A percentile compares a stretch with the other conserved stretches of the same genome.
These are phyloP conservation scores for Suaeda aralocaspica DNA, from an alignment of 148 eudicot genomes.

Conservation along the genomic window DNA sequence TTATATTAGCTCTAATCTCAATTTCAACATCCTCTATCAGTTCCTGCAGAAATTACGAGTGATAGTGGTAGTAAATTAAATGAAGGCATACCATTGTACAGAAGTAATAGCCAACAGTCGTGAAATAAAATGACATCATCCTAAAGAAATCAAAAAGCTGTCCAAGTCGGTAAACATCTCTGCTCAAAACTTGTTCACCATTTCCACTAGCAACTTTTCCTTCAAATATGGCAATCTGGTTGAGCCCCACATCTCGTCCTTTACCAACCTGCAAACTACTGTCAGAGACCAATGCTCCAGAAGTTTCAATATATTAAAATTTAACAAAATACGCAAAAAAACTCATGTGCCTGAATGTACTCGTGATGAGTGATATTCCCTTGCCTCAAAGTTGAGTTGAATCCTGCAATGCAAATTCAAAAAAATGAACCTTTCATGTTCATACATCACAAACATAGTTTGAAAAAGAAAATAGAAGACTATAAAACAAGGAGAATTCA, in stretches of 20 bases:
- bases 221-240: conserved; percentile 95
- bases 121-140: conserved; percentile 95
- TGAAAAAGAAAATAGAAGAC: not conserved
- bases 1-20: not conserved
- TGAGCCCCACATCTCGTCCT: conserved; percentile 98
- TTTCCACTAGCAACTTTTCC: conserved; percentile 99
- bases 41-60: not conserved
- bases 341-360: conserved; percentile 84
- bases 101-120: conserved; percentile 93
- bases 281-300: conserved; percentile 11
- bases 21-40: not conserved
- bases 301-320: not conserved
- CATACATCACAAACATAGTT: not conserved
- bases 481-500: not conserved
- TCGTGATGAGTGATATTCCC: conserved; percentile 99
- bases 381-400: conserved; percentile 91
- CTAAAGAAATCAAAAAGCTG: conserved; percentile 96
- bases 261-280: conserved; percentile 73
- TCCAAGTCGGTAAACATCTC: conserved; percentile 93
- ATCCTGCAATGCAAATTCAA: conserved; percentile 56
- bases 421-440: not conserved
- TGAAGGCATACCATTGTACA: conserved; percentile 82
- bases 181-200: conserved; percentile 98
- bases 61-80: not conserved
- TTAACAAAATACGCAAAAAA: too few species aligned